Evolutionary conservation across 2,329 filamentous ascomycete genomes (phyloP), one percentile per base, ranked within the genome.

Genomic region (Colletotrichum tamarilloi): DNA sequence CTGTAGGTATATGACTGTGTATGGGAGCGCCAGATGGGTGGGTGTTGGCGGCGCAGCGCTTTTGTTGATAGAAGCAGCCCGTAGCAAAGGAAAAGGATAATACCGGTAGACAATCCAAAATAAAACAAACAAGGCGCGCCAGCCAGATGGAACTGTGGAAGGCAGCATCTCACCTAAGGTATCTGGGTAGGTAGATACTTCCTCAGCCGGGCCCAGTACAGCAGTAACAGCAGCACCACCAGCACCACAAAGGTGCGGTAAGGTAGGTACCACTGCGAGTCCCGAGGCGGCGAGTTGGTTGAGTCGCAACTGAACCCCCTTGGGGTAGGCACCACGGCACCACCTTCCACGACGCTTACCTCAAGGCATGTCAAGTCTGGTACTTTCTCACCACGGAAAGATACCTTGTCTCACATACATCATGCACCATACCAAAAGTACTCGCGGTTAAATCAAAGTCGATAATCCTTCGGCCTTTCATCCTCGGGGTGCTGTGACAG

Each of bases 401-500:
- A 55, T 55, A 55, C 52, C 24, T 55, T 22, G 22, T 26, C 22
- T 55, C 22, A 28, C 11, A n/a, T 6, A 12, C 11, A 26, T 49
- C 5, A 14, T 28, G 9, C 2, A 4, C 28, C 19, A 28, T 19
- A 11, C n/a, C 14, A 4, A 14, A 46, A 14, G 68, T 70, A 70
- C 32, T 19, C 32, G 28, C 4, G 19, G 30, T 19, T 67, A 68
- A 58, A 32, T 26, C 19, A 6, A 35, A 58, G 52, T 66, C 24
- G 16, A 22, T 22, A 11, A 5, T 26, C 7, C 16, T 7, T 5
- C 22, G 58, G 52, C n/a, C 30, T 58, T 26, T 26, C 26, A n/a
- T 58, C 56, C 56, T 35, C 11, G 28, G 55, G 16, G 28, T 69
- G 59, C 59, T 59, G 66, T 63, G 69, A 72, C 70, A 59, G 57